Evolutionary conservation across 371 early-diverging fungal genomes (phyloP).

Genomic region (Mortierella sp.): DNA sequence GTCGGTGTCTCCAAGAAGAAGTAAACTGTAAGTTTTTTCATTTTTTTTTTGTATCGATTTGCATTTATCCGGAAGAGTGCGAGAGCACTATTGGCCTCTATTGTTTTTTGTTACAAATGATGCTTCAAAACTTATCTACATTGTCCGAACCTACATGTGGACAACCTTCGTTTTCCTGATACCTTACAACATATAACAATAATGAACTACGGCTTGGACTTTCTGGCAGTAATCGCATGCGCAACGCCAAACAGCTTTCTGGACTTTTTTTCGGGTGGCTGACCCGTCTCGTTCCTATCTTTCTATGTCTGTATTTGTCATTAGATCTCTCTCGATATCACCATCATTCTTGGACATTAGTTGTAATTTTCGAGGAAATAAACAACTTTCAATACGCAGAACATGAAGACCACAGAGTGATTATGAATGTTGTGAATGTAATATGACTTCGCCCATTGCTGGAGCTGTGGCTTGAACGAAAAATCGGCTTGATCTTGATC

Average conservation of each 20-base stretch:
- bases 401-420: not conserved
- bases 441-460: not conserved
- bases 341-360: conserved; percentile 41
- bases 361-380: conserved; percentile 43
- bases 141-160: conserved; percentile 58
- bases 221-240: not conserved
- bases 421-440: not conserved
- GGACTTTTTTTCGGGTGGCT: not conserved
- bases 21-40: conserved; percentile 61
- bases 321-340: conserved; percentile 39
- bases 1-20: conserved; percentile 99
- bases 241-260: not conserved
- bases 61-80: not conserved
- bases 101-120: conserved; percentile 4
- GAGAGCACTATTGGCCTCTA: too few species aligned
- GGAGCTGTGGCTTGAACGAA: not conserved
- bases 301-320: not conserved
- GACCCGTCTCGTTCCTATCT: not conserved
- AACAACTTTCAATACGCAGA: conserved; percentile 32
- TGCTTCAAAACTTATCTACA: conserved; percentile 67
- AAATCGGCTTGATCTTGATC: not conserved
- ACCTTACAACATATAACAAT: not conserved
- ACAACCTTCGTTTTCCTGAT: conserved; percentile 50
- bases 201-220: not conserved
- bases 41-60: not conserved